phyloP scores from a whole-genome alignment of 1,284 basidiomycete species.

The Boletus semigastroideus region DNA sequence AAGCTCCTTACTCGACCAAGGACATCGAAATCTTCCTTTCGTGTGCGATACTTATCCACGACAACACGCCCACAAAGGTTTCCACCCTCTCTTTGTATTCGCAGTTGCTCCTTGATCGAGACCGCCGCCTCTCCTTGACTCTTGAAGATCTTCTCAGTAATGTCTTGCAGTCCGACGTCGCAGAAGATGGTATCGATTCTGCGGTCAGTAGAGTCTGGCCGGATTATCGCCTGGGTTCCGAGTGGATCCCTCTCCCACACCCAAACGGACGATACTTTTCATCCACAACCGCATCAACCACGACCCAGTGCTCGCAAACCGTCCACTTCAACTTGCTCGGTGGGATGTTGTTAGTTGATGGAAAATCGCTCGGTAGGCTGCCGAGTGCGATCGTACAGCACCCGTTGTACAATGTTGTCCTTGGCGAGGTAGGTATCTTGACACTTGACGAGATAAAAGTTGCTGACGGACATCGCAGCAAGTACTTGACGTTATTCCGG shows the following conservation, averaged over 20 bases:
- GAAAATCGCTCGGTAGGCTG: conserved; percentile 40
- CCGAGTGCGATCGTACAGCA: conserved; percentile 36
- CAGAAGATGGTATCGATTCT: conserved; percentile 31
- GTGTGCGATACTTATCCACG: conserved; percentile 37
- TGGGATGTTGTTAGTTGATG: conserved; percentile 44
- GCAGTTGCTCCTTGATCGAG: conserved; percentile 24
- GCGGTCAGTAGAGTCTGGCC: conserved; percentile 40
- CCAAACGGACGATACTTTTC: conserved; percentile 40
- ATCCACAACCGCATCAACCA: conserved; percentile 18
- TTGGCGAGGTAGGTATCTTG: conserved; percentile 25
- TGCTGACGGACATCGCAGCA: conserved; percentile 24
- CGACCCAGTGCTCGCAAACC: conserved; percentile 10
- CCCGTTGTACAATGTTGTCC: conserved; percentile 35
- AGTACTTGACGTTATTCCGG: conserved; percentile 38
- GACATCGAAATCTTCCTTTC: conserved; percentile 36
- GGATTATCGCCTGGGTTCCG: conserved; percentile 28
- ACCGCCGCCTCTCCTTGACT: conserved; percentile 31
- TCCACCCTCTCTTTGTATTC: conserved; percentile 4
- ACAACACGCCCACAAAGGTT: conserved; percentile 24
- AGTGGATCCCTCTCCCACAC: conserved; percentile 32
- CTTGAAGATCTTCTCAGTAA: conserved; percentile 23
- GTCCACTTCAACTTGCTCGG: conserved; percentile 42
- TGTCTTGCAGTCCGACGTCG: background rate
- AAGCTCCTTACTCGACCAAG: conserved; percentile 20
- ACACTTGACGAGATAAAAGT: background rate